Percentiles rank a stretch among this genome's conserved stretches.
Conservation (phyloP, 176 grass and related monocot species). For the Dendrocalamus sinicus region DNA sequence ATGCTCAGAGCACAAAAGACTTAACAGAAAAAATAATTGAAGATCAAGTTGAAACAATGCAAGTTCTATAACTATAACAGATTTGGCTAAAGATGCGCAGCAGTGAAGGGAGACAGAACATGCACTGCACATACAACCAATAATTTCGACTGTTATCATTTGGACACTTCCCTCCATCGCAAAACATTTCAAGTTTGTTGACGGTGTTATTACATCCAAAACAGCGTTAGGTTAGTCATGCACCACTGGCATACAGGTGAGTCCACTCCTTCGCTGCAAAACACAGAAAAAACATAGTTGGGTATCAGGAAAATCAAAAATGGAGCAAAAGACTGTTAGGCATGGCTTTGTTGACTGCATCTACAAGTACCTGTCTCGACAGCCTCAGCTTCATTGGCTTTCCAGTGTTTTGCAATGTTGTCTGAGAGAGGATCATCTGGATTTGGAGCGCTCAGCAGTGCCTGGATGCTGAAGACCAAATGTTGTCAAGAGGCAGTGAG, state of each 20-base stretch:
- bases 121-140: slow-evolving; percentile 36
- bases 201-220: slow-evolving; percentile 39
- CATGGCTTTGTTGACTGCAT: not conserved
- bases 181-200: slow-evolving; percentile 29
- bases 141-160: slow-evolving; percentile 26
- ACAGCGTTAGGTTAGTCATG: slow-evolving; percentile 38
- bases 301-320: not conserved
- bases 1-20: not conserved
- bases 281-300: not conserved
- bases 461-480: slow-evolving; percentile 76
- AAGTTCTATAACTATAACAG: not conserved
- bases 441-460: slow-evolving; percentile 90
- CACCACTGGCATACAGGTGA: slow-evolving; percentile 74
- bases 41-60: not conserved
- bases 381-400: slow-evolving; percentile 88
- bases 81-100: slow-evolving; percentile 15
- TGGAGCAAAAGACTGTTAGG: not conserved
- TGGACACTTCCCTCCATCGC: slow-evolving; percentile 10
- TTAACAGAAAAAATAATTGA: slow-evolving; percentile 9
- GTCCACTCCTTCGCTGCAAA: slow-evolving; percentile 94
- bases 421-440: slow-evolving; percentile 94
- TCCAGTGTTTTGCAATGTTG: slow-evolving; percentile 97
- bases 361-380: slow-evolving; percentile 74
- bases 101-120: slow-evolving; percentile 29
- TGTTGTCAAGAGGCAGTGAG: slow-evolving; percentile 10